Percentiles rank a stretch among this genome's conserved stretches.
Evolutionary conservation across 306 rosid species (phyloP).

Genomic region (Prunus mume): DNA sequence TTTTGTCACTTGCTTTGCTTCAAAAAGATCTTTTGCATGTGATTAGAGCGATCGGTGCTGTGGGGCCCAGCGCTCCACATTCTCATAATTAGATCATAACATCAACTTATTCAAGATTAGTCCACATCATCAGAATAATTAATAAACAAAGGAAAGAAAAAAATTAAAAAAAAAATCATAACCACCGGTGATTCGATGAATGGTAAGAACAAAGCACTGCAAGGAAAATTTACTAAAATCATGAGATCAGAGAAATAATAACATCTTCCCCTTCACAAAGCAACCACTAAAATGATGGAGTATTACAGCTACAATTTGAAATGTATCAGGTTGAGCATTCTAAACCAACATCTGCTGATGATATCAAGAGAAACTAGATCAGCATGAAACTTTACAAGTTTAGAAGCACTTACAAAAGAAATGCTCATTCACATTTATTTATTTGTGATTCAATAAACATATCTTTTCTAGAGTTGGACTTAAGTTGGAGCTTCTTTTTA

Average conservation of each 20-base stretch:
- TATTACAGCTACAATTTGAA: background rate
- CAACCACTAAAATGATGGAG: background rate
- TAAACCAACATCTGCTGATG: background rate
- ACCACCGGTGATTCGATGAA: background rate
- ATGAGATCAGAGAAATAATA: too few relatives aligned
- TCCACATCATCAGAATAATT: background rate
- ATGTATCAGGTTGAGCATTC: background rate
- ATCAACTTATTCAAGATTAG: background rate
- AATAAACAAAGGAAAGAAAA: background rate
- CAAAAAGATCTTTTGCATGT: conserved; percentile 18
- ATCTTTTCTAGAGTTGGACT: too few relatives aligned
- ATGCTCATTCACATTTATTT: too few relatives aligned
- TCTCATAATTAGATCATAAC: background rate
- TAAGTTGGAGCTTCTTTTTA: too few relatives aligned
- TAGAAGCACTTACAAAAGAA: background rate
- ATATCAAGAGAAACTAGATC: background rate
- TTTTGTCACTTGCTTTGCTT: conserved; percentile 19
- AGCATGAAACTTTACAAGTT: background rate
- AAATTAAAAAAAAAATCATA: background rate
- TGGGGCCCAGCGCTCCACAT: conserved; percentile 17
- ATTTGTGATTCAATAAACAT: too few relatives aligned
- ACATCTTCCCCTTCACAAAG: background rate
- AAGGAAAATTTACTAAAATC: background rate
- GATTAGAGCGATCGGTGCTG: conserved; percentile 4
- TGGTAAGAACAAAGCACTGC: background rate